Evolutionary conservation across 1,284 basidiomycete genomes (phyloP), one percentile per base, ranked within the genome.

Genomic region (Pascua sp.): DNA sequence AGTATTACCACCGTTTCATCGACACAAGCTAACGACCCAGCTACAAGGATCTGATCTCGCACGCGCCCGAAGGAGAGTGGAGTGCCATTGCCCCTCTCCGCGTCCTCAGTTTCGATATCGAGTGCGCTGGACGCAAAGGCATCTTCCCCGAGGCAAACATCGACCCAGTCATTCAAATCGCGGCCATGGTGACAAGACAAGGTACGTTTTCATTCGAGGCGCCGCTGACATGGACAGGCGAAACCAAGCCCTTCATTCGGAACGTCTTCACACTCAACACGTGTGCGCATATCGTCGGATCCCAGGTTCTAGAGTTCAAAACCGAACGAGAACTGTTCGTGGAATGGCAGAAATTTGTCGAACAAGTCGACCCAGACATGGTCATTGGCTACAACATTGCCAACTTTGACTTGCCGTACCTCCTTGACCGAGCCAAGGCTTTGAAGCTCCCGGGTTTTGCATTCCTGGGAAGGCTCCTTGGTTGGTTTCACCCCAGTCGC

Each of bases 161-260:
- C 24, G 93, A 97, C 72, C 93, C 93, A 4, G 91, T 97, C 57
- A 97, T 97, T 67, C 93, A 97, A 69, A 96, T 97, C 57, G 93
- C 93, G 1, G 94, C 91, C 71, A 96, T 97, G 93, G 93, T 97
- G 1, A 96, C 92, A 37, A 82, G 88, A 2, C 94, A 97, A 83
- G 92, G 92, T 90, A 56, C 39, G 78, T 62, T 10, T 10, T 8
- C 13, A 10, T 11, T 10, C 17, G 8, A 4, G n/a, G 15, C n/a
- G 7, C 55, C 67, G 42, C 70, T 56, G 40, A 52, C 42, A 7
- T 16, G n/a, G 11, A 7, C 60, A 91, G 92, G 93, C 64, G 93
- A 96, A 69, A 80, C 80, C 42, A 86, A 90, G 59, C 94, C 93
- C 0, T 97, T 97, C 76, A 86, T 97, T 62, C 86, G 93, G 9